Evolutionary conservation across 768 basidiomycete genomes (phyloP).

Genomic region (Hygrophorus pudorinus): DNA sequence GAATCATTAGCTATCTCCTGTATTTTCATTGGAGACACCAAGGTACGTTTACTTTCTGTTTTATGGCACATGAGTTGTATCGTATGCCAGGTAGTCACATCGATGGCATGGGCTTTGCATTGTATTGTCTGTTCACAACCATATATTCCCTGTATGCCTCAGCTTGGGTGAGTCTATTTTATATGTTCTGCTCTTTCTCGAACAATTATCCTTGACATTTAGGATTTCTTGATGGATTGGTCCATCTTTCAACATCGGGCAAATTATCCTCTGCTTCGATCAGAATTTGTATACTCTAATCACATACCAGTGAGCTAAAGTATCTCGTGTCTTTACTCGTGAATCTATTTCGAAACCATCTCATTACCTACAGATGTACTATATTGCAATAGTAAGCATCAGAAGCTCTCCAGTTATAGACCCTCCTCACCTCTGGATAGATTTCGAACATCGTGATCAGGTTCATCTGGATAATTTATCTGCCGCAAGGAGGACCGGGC

Average conservation of each 20-base stretch:
- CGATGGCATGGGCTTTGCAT: constrained; percentile 41
- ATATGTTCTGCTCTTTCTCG: too few relatives aligned
- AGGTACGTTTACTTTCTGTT: constrained; percentile 24
- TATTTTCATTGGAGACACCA: constrained; percentile 75
- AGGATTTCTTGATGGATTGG: constrained; percentile 93
- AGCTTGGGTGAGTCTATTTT: constrained; percentile 74
- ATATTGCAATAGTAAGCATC: constrained; percentile 58
- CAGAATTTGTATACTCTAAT: constrained; percentile 64
- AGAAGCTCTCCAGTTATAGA: too few relatives aligned
- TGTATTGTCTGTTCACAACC: constrained; percentile 59
- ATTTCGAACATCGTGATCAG: constrained; percentile 63
- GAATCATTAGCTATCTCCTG: constrained; percentile 53
- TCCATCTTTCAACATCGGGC: constrained; percentile 56
- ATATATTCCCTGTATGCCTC: constrained; percentile 61
- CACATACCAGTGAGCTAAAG: constrained; percentile 38
- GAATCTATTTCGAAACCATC: too few relatives aligned
- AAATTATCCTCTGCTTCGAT: constrained; percentile 55
- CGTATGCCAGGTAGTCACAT: constrained; percentile 11
- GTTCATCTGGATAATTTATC: constrained; percentile 77
- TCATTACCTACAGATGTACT: constrained; percentile 46
- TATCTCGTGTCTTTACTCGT: background rate
- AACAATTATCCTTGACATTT: constrained; percentile 1
- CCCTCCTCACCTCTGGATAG: constrained; percentile 25
- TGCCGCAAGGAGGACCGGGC: constrained; percentile 41
- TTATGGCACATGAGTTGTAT: background rate